Evolutionary conservation across 108 stramenopile species (phyloP), one percentile per base, ranked within the genome.

Genomic region (Skeletonema potamos): DNA sequence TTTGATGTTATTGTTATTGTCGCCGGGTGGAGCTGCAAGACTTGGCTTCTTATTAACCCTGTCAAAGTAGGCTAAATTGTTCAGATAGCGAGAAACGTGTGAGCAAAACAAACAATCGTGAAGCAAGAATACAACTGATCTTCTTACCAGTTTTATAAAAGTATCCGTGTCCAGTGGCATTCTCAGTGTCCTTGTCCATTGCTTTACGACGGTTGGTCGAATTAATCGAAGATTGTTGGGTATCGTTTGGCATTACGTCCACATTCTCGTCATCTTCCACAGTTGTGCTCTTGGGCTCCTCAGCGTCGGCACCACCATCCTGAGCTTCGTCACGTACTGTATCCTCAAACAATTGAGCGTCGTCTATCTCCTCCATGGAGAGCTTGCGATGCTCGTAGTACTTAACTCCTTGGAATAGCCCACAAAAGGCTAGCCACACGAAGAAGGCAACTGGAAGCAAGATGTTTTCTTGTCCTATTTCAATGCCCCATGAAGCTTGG

Each of bases 81-180:
- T 18, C 6, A 4, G 9, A 9, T 18, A 51, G 20, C 20, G 48
- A 66, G 15, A 51, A 18, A 32, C 6, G 20, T n/a, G 11, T 18
- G 28, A 29, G 51, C 27, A 6, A 54, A 9, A 12, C 7, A 54
- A 54, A 54, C 3, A 30, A n/a, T 28, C 28, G 7, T 3, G 30
- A 54, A 32, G 27, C 6, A 41, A 15, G 2, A 41, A n/a, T 41
- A 15, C 37, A 2, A 37, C 15, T 20, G 18, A 18, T 5, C 15
- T 28, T 10, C 68, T 58, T 41, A 59, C 68, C 70, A n/a, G 70
- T 62, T 3, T 62, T 60, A 51, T 71, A 71, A 30, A 62, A 62
- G 60, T 54, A 71, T 0, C 68, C 43, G 27, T 27, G 9, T 32
- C 39, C 46, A 36, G 39, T 43, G 4, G 12, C 17, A 10, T 43